Evolutionary conservation across 139 green algal genomes (phyloP).

Genomic region (Pycnococcus provasolii): DNA sequence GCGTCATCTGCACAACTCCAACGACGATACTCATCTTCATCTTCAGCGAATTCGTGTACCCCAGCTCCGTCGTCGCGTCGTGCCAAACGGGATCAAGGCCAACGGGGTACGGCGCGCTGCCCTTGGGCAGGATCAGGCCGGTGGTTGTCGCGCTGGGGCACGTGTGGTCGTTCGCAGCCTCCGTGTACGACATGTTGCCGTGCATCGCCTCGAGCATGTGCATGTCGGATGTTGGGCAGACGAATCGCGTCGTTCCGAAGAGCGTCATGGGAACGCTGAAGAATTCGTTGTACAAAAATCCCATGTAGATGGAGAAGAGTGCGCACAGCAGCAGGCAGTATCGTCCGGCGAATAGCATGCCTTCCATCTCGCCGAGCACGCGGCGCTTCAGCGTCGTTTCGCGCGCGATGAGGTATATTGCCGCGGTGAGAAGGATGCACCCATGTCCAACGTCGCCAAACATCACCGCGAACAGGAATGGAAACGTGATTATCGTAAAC

Average conservation of each 20-base stretch:
- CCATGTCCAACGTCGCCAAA: slow-evolving; percentile 96
- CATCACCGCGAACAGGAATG: slow-evolving; percentile 99
- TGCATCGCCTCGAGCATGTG: no score
- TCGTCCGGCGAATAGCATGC: slow-evolving; percentile 82
- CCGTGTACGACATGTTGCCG: background rate
- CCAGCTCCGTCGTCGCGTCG: slow-evolving; percentile 87
- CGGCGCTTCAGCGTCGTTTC: no score
- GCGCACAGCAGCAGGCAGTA: slow-evolving; percentile 96
- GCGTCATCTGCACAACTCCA: slow-evolving; percentile 82
- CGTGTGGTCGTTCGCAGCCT: background rate
- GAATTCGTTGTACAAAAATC: slow-evolving; percentile 94
- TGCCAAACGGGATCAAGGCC: slow-evolving; percentile 95
- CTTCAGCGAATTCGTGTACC: slow-evolving; percentile 92
- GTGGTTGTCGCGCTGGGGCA: slow-evolving; percentile 37
- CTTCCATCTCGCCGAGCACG: slow-evolving; percentile 71
- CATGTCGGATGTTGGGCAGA: slow-evolving; percentile 23
- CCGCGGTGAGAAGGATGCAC: slow-evolving; percentile 71
- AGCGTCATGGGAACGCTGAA: slow-evolving; percentile 88
- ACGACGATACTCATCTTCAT: slow-evolving; percentile 99
- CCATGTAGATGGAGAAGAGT: slow-evolving; percentile 91
- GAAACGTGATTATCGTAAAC: slow-evolving; percentile 96
- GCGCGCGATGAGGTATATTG: slow-evolving; percentile 34
- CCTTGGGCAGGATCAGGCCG: slow-evolving; percentile 31
- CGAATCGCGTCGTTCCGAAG: slow-evolving; percentile 50
- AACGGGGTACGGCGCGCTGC: slow-evolving; percentile 55